A percentile compares a stretch with the other conserved stretches of the same genome.
Evolutionary conservation across 192 early-diverging fungal genomes (phyloP).

Genomic region (Haplosporangium gracile): DNA sequence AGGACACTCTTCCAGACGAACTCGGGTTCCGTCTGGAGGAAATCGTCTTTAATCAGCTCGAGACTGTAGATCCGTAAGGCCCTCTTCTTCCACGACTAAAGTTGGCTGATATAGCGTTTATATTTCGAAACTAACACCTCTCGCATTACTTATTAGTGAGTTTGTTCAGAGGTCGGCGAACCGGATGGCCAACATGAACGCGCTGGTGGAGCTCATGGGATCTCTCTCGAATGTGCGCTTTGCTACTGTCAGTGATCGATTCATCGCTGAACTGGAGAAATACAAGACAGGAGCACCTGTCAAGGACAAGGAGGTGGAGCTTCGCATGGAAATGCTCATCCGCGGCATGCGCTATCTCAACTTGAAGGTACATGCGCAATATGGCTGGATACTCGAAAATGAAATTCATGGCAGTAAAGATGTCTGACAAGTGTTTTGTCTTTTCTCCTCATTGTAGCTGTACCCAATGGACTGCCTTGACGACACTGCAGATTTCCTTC

Average conservation of each 20-base stretch:
- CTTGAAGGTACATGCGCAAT: conserved; percentile 73
- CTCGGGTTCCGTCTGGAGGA: conserved; percentile 92
- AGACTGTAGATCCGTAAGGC: conserved; percentile 87
- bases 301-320: conserved; percentile 73
- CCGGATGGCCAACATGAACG: conserved; percentile 88
- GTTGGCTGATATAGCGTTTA: neutral
- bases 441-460: conserved; percentile 62
- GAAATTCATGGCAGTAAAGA: neutral
- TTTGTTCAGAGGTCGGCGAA: conserved; percentile 79
- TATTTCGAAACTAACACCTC: neutral
- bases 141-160: conserved; percentile 57
- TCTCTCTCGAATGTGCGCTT: conserved; percentile 91
- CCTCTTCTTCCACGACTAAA: neutral
- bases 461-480: conserved; percentile 95
- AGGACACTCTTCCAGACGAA: conserved; percentile 81
- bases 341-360: conserved; percentile 91
- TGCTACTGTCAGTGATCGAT: conserved; percentile 92
- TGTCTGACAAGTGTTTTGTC: neutral
- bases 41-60: conserved; percentile 92
- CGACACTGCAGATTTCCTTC: conserved; percentile 94
- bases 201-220: conserved; percentile 95
- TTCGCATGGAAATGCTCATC: conserved; percentile 88
- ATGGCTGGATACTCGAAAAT: neutral
- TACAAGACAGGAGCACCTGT: conserved; percentile 70
- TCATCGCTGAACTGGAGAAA: conserved; percentile 89